Evolutionary conservation across 1,139 yeast species (phyloP), one percentile per base, ranked within the genome.

Genomic region (Kurtzmaniella quercitrusa): DNA sequence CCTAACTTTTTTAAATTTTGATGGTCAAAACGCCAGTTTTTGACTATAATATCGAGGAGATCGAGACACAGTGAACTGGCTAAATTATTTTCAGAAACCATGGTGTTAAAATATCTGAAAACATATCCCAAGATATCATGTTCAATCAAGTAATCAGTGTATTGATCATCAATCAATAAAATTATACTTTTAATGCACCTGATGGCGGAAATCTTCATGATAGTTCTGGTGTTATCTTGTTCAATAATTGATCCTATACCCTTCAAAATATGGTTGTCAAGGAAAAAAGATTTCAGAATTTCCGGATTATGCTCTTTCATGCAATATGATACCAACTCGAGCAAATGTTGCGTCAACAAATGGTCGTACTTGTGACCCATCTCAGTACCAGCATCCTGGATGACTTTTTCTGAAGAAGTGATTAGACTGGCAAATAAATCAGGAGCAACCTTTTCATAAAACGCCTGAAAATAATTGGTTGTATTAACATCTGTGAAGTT

Each of bases 21-120:
- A 34, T 66, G 60, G 55, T 46, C 17, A 52, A 52, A 43, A 32
- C 65, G 67, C 44, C 63, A 63, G 51, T 51, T 62, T 41, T 53
- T 61, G 6, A 74, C 56, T 2, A 87, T 61, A 3, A 74, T 61
- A 50, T 80, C 84, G 42, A 88, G 65, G 35, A 91, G 68, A 53
- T 86, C 93, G 42, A 89, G 68, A 50, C 94, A 78, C 3, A 94
- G 75, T 0, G 96, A 88, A 54, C 81, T 86, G 2, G 87, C 75
- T 47, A 91, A 66, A 54, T 82, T 85, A 55, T 84, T 81, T 38
- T 66, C 64, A 33, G 71, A 64, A 17, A 75, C 69, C 16, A 79
- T 75, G n/a, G 67, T 71, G 17, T 65, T 64, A 47, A 87, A 69
- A 44, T 80, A 66, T 1, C 60, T 59, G 48, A 86, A 74, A 33